phyloP scores from a whole-genome alignment of 768 basidiomycete genomes.

The Kwoniella europaea region DNA sequence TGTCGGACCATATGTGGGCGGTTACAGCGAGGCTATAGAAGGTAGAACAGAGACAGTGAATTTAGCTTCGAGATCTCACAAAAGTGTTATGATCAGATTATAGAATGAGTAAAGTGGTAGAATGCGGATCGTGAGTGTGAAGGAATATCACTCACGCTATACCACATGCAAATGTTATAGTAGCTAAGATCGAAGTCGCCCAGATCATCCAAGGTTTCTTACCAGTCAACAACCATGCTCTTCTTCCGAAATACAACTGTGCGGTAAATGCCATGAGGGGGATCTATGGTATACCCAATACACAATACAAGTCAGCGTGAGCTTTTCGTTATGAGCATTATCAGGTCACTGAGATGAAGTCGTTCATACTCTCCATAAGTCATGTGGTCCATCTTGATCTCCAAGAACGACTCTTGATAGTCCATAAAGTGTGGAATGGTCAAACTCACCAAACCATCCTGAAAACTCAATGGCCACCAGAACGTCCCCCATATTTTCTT shows the following conservation, averaged over 20 bases:
- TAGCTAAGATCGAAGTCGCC: conserved; percentile 30
- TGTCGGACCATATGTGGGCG: conserved; percentile 43
- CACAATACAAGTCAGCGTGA: background rate
- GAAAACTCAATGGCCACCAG: conserved; percentile 49
- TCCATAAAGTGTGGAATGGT: background rate
- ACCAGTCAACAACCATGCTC: conserved; percentile 44
- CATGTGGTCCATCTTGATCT: too few species aligned
- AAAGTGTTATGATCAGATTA: background rate
- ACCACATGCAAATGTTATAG: conserved; percentile 37
- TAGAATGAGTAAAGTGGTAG: background rate
- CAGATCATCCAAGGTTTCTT: conserved; percentile 42
- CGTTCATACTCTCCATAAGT: too few species aligned
- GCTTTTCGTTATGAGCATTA: background rate
- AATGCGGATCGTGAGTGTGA: background rate
- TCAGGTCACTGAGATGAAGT: too few species aligned
- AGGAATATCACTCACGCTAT: conserved; percentile 42
- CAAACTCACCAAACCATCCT: conserved; percentile 51
- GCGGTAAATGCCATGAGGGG: conserved; percentile 51
- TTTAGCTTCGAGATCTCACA: background rate
- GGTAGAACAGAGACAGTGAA: background rate
- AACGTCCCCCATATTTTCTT: conserved; percentile 48
- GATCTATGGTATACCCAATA: conserved; percentile 23
- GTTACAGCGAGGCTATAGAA: conserved; percentile 49
- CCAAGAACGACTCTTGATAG: background rate
- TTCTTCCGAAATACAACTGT: conserved; percentile 48